phyloP scores from a whole-genome alignment of 495 filamentous ascomycete species.

The Podospora appendiculata region DNA sequence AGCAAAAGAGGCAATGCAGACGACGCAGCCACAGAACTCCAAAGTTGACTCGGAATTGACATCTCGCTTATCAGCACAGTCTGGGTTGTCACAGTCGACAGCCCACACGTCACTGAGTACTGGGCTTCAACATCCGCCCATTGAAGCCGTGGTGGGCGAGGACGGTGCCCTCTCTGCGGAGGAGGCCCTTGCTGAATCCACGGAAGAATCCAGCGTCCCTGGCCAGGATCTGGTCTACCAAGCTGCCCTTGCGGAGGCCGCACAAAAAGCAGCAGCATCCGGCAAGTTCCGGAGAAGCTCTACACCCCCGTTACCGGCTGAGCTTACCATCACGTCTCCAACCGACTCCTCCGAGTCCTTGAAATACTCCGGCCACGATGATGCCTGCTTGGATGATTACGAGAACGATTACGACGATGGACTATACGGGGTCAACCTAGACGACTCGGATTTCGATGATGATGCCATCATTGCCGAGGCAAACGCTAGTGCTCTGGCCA shows the following conservation, averaged over 20 bases:
- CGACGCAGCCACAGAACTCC: slow-evolving; percentile 20
- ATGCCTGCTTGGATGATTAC: slow-evolving; percentile 29
- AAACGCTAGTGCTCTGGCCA: slow-evolving; percentile 87
- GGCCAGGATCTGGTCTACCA: slow-evolving; percentile 64
- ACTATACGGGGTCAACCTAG: slow-evolving; percentile 24
- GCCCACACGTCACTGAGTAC: slow-evolving; percentile 28
- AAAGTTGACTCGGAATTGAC: slow-evolving; percentile 32
- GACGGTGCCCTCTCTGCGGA: slow-evolving; percentile 7
- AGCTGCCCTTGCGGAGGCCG: slow-evolving; percentile 71
- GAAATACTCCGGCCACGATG: slow-evolving; percentile 16
- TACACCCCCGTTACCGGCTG: slow-evolving; percentile 42
- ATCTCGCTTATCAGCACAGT: slow-evolving; percentile 29
- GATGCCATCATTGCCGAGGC: slow-evolving; percentile 90
- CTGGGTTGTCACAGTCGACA: slow-evolving; percentile 31
- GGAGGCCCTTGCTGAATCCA: slow-evolving; percentile 11
- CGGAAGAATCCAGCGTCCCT: slow-evolving; percentile 6
- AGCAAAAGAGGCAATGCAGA: slow-evolving; percentile 29
- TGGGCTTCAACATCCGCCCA: slow-evolving; percentile 13
- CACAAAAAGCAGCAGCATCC: slow-evolving; percentile 62
- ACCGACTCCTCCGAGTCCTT: slow-evolving; percentile 29
- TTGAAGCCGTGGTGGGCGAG: slow-evolving; percentile 1
- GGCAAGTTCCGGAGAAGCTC: slow-evolving; percentile 58
- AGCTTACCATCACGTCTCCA: slow-evolving; percentile 37
- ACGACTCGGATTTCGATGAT: slow-evolving; percentile 56
- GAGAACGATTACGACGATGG: slow-evolving; percentile 34